Percentiles rank a stretch among this genome's conserved stretches.
Evolutionary conservation across 1,284 basidiomycete species (phyloP).

Genomic region (Pseudozyma sp.): DNA sequence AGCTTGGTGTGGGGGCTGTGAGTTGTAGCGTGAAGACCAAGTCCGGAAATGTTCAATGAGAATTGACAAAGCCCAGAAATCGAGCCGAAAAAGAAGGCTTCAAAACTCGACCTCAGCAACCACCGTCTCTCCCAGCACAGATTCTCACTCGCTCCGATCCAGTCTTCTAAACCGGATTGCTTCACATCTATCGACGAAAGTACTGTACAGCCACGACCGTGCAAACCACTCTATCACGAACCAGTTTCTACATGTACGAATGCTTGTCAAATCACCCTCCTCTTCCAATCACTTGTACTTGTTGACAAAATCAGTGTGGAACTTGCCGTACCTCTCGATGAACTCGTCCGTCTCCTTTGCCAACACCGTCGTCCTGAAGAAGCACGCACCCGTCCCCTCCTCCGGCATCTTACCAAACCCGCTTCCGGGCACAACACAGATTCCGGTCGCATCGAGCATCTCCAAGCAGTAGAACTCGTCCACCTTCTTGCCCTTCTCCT

Average conservation of each 20-base stretch:
- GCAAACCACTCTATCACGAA: too few relatives aligned
- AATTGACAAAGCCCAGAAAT: not conserved
- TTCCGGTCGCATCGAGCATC: conserved; percentile 65
- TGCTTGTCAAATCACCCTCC: too few relatives aligned
- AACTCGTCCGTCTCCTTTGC: conserved; percentile 67
- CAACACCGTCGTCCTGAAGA: conserved; percentile 65
- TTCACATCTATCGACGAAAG: too few relatives aligned
- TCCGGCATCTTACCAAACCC: conserved; percentile 64
- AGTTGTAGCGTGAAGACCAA: too few relatives aligned
- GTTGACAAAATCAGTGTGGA: conserved; percentile 59
- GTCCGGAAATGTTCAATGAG: too few relatives aligned
- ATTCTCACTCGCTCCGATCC: not conserved
- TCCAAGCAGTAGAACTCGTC: conserved; percentile 66
- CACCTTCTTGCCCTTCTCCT: conserved; percentile 56
- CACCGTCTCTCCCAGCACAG: not conserved
- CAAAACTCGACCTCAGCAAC: not conserved
- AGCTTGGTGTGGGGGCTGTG: too few relatives aligned
- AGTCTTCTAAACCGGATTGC: not conserved
- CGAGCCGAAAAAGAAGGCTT: not conserved
- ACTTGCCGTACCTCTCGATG: conserved; percentile 61
- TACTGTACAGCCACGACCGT: too few relatives aligned
- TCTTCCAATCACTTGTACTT: conserved; percentile 27
- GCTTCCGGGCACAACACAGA: conserved; percentile 66
- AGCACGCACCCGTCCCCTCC: conserved; percentile 48
- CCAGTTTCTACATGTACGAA: too few relatives aligned